Evolutionary conservation across 1,284 basidiomycete genomes (phyloP).

Genomic region (Laetiporus sulphureus): DNA sequence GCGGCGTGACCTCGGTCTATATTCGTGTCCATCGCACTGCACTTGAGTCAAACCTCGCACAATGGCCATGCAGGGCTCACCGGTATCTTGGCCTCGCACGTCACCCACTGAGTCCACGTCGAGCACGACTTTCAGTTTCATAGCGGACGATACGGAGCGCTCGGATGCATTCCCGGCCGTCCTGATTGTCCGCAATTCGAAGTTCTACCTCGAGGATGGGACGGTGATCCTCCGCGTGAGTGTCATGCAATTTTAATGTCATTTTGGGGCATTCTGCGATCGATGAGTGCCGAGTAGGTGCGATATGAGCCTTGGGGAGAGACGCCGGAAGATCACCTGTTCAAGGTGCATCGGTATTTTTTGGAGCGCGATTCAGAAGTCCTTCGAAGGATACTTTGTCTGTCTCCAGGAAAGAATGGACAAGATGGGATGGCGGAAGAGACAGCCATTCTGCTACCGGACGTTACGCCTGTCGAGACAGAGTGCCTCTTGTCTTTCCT

Average conservation of each 20-base stretch:
- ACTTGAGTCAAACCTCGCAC: no score
- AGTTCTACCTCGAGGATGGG: background rate
- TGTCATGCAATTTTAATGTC: background rate
- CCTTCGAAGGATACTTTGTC: conserved; percentile 8
- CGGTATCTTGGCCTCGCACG: no score
- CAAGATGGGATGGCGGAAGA: conserved; percentile 6
- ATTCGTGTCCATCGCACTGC: no score
- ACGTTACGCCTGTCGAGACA: conserved; percentile 2
- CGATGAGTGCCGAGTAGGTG: background rate
- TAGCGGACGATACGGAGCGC: no score
- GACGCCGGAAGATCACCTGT: conserved; percentile 1
- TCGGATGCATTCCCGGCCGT: no score
- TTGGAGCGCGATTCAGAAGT: conserved; percentile 12
- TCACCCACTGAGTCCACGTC: no score
- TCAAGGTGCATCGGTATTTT: conserved; percentile 12
- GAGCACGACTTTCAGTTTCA: no score
- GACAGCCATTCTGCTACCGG: conserved; percentile 1
- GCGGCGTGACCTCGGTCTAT: no score
- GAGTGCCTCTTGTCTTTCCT: conserved; percentile 7
- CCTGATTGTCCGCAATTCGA: background rate
- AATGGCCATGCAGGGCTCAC: no score
- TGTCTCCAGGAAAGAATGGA: background rate
- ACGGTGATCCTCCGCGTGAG: background rate
- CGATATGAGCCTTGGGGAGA: background rate
- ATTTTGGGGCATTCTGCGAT: background rate